Evolutionary conservation across 2,329 filamentous ascomycete genomes (phyloP).

Genomic region (Graphilbum fragrans): DNA sequence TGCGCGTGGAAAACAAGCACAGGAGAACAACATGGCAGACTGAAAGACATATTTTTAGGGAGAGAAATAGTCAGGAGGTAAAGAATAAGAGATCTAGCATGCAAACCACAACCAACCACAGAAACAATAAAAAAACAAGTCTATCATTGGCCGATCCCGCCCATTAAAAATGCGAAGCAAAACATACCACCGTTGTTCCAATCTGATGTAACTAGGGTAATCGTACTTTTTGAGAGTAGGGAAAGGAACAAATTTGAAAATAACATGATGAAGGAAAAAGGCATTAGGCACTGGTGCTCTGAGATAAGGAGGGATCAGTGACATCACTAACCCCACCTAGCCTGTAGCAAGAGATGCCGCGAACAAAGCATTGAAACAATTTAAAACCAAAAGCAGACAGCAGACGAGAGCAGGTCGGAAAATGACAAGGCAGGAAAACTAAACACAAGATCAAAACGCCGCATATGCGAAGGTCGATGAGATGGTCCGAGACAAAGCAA

Average conservation of each 20-base stretch:
- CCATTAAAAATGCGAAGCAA: slow-evolving; percentile 23
- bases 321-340: too few species aligned
- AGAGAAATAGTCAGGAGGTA: too few species aligned
- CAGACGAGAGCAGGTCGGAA: neutral
- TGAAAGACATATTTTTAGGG: too few species aligned
- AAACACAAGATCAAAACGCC: slow-evolving; percentile 10
- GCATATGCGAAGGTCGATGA: slow-evolving; percentile 5
- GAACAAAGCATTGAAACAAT: slow-evolving; percentile 8
- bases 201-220: slow-evolving; percentile 23
- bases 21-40: too few species aligned
- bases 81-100: neutral
- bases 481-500: slow-evolving; percentile 13
- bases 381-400: neutral
- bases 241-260: neutral
- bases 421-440: slow-evolving; percentile 4
- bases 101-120: neutral
- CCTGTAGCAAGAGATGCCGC: too few species aligned
- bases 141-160: slow-evolving; percentile 19
- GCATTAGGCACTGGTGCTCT: too few species aligned
- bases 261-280: too few species aligned
- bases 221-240: slow-evolving; percentile 14
- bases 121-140: slow-evolving; percentile 7
- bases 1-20: too few species aligned
- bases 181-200: slow-evolving; percentile 21
- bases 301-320: too few species aligned